phyloP scores from a whole-genome alignment of 805 yeast species.

The Myxozyma neglecta region DNA sequence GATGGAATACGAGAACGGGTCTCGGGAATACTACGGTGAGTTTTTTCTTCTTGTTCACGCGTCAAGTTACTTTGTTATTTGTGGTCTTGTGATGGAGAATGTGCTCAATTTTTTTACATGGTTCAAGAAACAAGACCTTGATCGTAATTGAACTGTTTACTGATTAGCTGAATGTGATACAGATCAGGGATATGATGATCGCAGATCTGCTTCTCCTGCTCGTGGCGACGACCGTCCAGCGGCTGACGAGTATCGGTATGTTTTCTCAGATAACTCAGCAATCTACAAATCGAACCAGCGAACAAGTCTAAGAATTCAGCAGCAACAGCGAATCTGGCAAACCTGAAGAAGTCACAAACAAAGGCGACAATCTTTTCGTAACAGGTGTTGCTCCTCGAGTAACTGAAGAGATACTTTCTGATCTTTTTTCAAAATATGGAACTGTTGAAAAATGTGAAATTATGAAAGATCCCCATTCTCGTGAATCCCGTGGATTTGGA shows the following conservation, averaged over 20 bases:
- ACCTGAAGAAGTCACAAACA: slow-evolving; percentile 31
- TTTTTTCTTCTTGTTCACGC: neutral
- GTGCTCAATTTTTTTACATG: no score
- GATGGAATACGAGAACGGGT: slow-evolving; percentile 30
- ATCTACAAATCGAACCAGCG: neutral
- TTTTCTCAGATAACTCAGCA: neutral
- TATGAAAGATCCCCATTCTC: slow-evolving; percentile 49
- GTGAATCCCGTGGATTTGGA: slow-evolving; percentile 53
- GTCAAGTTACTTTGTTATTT: neutral
- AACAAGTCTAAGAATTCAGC: neutral
- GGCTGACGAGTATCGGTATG: slow-evolving; percentile 9
- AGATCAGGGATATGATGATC: slow-evolving; percentile 27
- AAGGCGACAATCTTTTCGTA: slow-evolving; percentile 42
- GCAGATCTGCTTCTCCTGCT: slow-evolving; percentile 28
- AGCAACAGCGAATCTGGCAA: neutral
- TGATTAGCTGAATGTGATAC: neutral
- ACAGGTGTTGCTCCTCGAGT: slow-evolving; percentile 40
- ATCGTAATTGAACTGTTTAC: neutral
- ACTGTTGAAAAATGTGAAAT: slow-evolving; percentile 43
- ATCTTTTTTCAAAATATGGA: slow-evolving; percentile 39
- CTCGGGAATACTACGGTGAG: slow-evolving; percentile 23
- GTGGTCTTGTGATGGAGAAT: neutral
- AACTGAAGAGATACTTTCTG: slow-evolving; percentile 37
- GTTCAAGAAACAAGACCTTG: no score
- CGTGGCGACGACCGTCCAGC: slow-evolving; percentile 18